Base-by-base conservation (phyloP, 108 stramenopile genomes). In the Discostella stelligeroides region DNA sequence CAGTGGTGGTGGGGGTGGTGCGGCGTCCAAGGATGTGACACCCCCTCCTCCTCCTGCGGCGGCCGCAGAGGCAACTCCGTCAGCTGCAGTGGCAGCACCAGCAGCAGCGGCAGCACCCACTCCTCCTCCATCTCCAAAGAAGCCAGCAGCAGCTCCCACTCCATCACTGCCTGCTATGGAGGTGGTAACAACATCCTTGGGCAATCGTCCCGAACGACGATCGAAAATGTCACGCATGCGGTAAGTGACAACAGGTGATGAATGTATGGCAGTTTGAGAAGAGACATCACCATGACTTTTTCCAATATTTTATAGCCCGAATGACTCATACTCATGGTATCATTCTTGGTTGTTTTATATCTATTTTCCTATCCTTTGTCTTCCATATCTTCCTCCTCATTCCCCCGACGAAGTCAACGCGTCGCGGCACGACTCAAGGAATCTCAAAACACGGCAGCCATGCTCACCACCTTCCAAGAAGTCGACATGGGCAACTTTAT, bases 391-490 rank as follows among this genome's bases (percentile, higher is more conserved):
- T 4, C 14, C 7, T 23, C 18, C 1, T 29, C 51, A 23, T 0
- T 53, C 21, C 1, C 27, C 53, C 23, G 1, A 37, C 23, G 4
- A 25, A 74, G 73, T 51, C 88, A 92, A 76, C 95, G 96, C 41
- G 97, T 99, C 48, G 99, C 99, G 11, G 73, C 88, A 30, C 90
- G 99, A 40, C 91, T 99, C 58, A 98, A 98, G 85, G 97, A 97
- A 65, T 95, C 98, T 15, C 99, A 99, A 87, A 98, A 98, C 82
- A 98, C 97, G 9, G 97, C 98, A 14, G 99, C 99, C 67, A 97
- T 98, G 97, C 88, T 99, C 42, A 99, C 99, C 42, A 99, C 99
- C 72, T 99, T 99, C 87, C 98, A 99, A 80, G 99, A 99, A 80
- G 88, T 93, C 48, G 99, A 99, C 82, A 98, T 99, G 99, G 89